A percentile compares a stretch with the other conserved stretches of the same genome.
These are phyloP conservation scores for Albophoma yamanashiensis DNA, from an alignment of 2,329 filamentous ascomycete genomes.

Conservation along the genomic window DNA sequence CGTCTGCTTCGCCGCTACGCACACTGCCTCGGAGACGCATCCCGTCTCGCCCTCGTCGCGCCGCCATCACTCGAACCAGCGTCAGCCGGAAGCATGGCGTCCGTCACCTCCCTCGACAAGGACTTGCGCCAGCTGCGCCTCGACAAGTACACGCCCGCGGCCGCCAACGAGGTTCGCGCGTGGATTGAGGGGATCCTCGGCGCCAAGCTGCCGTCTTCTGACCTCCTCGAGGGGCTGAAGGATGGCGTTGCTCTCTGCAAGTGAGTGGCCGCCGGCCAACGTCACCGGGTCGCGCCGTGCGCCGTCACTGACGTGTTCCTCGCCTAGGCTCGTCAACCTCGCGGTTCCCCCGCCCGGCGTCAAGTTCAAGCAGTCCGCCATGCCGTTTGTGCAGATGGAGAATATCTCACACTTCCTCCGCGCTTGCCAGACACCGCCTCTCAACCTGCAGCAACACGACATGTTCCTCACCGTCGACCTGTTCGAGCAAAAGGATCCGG, in stretches of 20 bases:
- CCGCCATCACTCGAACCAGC: neutral
- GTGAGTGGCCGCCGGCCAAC: slow-evolving; percentile 35
- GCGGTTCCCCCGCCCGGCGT: slow-evolving; percentile 66
- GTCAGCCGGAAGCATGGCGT: slow-evolving; percentile 56
- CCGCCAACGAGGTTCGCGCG: slow-evolving; percentile 69
- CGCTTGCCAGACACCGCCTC: slow-evolving; percentile 73
- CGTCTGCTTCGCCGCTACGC: neutral
- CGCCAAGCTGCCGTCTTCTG: slow-evolving; percentile 58
- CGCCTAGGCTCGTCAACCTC: slow-evolving; percentile 68
- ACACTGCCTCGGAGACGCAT: neutral
- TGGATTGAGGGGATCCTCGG: slow-evolving; percentile 83
- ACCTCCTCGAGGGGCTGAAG: slow-evolving; percentile 77
- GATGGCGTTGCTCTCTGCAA: slow-evolving; percentile 91
- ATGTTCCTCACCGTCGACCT: slow-evolving; percentile 95
- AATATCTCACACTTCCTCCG: slow-evolving; percentile 95
- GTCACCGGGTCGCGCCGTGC: neutral
- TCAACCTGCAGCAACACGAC: slow-evolving; percentile 87
- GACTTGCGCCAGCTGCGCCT: slow-evolving; percentile 90
- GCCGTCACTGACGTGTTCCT: slow-evolving; percentile 4
- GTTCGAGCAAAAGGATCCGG: slow-evolving; percentile 89
- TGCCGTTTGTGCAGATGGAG: slow-evolving; percentile 99
- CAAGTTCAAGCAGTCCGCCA: slow-evolving; percentile 81
- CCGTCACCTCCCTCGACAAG: slow-evolving; percentile 85
- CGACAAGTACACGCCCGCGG: slow-evolving; percentile 84
- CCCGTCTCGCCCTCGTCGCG: neutral